Evolutionary conservation across 1,284 basidiomycete species (phyloP), one percentile per base, ranked within the genome.

Genomic region (Vanrija sp.): DNA sequence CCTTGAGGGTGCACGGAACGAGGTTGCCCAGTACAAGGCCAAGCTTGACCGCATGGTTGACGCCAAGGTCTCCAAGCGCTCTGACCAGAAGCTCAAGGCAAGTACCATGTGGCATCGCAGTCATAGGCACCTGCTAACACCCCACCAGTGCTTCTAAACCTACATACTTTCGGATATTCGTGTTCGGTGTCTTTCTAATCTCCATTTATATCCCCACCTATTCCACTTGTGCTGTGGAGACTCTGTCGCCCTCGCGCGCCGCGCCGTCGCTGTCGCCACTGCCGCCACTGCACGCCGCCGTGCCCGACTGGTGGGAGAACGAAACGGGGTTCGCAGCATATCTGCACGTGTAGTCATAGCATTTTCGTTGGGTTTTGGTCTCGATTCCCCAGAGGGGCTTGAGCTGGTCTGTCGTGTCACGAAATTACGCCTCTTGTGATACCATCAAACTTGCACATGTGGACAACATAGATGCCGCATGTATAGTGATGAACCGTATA

Each of bases 11-110:
- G 66, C 72, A 14, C 65, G 65, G 45, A 61, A 64, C 16, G 69
- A 71, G 49, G 65, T 67, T 5, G 64, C 59, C 9, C 64, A 60
- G 31, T 51, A 68, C 49, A 66, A 65, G 51, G 64, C 65, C 39
- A 65, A 71, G 50, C 49, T 72, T 49, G 71, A 74, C 41, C 59
- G 67, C 56, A 65, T 66, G 39, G 62, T 71, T n/a, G 71, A 74
- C 42, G 54, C 53, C 16, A 69, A 72, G 56, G 70, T 71, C 36
- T 61, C 60, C 45, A 69, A 71, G 60, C 67, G 63, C 53, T 55
- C 61, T 18, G 60, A 61, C 43, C 57, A 62, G 48, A 64, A 67
- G 54, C 61, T 74, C 54, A 73, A 71, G 60, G 73, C 70, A 56
- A 62, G 70, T 60, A 19, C 12, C n/a, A 12, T 10, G 37, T 20